Conservation (phyloP, 2,329 filamentous ascomycete genomes). For the Xylariaceae sp. region DNA sequence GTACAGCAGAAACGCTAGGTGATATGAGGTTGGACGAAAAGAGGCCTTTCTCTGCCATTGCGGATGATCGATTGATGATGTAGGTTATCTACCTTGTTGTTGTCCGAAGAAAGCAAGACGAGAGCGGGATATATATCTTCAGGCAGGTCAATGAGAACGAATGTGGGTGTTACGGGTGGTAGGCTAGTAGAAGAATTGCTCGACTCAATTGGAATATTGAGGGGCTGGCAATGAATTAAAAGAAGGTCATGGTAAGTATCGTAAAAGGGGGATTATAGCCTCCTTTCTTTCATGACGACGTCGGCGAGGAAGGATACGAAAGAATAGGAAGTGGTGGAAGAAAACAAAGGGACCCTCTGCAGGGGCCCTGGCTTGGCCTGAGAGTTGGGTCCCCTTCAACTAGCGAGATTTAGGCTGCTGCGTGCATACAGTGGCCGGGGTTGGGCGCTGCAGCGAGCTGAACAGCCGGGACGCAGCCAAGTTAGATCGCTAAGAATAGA, state of each 20-base stretch:
- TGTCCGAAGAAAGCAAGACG: too few species aligned
- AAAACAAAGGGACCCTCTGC: background rate
- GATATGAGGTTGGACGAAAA: constrained; percentile 81
- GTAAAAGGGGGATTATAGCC: background rate
- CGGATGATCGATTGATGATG: background rate
- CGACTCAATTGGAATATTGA: too few species aligned
- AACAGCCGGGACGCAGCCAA: constrained; percentile 20
- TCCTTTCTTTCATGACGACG: background rate
- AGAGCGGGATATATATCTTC: too few species aligned
- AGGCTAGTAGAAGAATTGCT: too few species aligned
- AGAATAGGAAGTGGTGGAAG: too few species aligned
- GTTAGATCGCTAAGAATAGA: constrained; percentile 26
- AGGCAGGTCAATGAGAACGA: too few species aligned
- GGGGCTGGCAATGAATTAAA: background rate
- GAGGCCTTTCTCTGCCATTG: constrained; percentile 60
- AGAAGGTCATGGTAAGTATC: background rate
- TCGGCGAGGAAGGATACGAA: constrained; percentile 25
- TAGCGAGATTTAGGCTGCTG: constrained; percentile 12
- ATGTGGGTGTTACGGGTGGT: too few species aligned
- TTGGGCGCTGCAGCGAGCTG: constrained; percentile 19
- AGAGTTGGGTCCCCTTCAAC: constrained; percentile 8
- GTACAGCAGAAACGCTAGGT: constrained; percentile 67
- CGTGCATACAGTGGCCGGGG: background rate
- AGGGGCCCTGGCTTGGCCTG: constrained; percentile 5
- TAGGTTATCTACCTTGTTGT: too few species aligned